phyloP scores from a whole-genome alignment of 2,329 filamentous ascomycete species.

The Fusarium veterinarium region DNA sequence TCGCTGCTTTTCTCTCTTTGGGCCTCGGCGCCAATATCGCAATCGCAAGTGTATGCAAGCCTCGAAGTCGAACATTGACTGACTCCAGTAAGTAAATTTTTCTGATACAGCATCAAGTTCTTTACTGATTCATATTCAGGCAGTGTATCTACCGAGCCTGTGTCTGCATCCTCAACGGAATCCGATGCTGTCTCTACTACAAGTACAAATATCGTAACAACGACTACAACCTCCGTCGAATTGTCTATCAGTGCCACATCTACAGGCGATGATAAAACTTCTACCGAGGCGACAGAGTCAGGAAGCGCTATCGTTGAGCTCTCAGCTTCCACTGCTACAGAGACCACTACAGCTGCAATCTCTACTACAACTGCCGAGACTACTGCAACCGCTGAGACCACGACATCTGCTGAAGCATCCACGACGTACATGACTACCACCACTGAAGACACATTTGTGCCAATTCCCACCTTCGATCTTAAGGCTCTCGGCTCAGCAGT shows the following conservation, averaged over 20 bases:
- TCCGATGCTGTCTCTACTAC: background rate
- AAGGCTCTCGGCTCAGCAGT: background rate
- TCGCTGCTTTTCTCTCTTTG: background rate
- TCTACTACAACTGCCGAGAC: background rate
- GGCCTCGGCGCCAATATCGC: background rate
- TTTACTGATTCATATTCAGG: fast-evolving
- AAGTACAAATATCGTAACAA: background rate
- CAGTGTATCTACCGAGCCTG: fast-evolving
- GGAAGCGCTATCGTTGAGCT: fast-evolving
- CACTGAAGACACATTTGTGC: background rate
- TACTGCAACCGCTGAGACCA: background rate
- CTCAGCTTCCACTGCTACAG: background rate
- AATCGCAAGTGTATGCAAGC: background rate
- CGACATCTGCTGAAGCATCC: background rate
- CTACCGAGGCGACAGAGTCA: background rate
- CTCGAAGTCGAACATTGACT: background rate
- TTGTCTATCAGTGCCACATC: background rate
- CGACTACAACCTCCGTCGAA: background rate
- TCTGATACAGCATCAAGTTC: fast-evolving
- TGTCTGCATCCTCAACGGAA: fast-evolving
- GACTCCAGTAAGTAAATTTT: background rate
- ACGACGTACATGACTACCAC: background rate
- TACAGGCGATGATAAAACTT: background rate
- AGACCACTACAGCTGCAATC: background rate
- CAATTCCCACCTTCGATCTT: background rate